Conservation (phyloP, 495 filamentous ascomycete genomes). For the Neurospora intermedia region DNA sequence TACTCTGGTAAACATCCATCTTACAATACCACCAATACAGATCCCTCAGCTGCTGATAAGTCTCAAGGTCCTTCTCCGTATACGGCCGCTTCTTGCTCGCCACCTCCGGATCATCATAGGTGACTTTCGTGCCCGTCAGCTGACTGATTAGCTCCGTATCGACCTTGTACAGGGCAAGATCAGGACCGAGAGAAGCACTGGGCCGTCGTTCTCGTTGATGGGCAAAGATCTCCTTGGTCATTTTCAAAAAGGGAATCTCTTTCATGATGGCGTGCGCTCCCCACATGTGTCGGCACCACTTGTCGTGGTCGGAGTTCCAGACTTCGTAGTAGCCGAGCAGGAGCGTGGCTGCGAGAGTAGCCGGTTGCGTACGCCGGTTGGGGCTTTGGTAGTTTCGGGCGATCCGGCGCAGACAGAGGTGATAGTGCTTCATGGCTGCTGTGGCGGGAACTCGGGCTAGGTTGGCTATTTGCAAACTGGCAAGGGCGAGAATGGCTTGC, state of each 20-base stretch:
- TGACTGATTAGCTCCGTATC: constrained; percentile 27
- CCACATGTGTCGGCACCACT: constrained; percentile 87
- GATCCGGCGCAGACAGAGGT: constrained; percentile 68
- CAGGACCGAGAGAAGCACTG: constrained; percentile 1
- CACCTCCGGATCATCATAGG: constrained; percentile 20
- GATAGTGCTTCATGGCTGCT: constrained; percentile 84
- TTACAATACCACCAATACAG: constrained; percentile 96
- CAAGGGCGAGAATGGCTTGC: constrained; percentile 83
- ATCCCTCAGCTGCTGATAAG: constrained; percentile 71
- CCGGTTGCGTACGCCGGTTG: constrained; percentile 59
- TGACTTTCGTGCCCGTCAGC: constrained; percentile 26
- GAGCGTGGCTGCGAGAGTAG: constrained; percentile 80
- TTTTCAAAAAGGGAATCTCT: constrained; percentile 67
- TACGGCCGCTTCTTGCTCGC: constrained; percentile 22
- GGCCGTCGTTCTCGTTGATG: constrained; percentile 28
- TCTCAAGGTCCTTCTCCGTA: constrained; percentile 62
- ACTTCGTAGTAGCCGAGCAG: constrained; percentile 89
- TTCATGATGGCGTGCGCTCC: constrained; percentile 74
- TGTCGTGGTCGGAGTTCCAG: constrained; percentile 85
- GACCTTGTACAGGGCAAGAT: constrained; percentile 16
- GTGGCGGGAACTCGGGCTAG: constrained; percentile 60
- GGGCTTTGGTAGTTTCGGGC: constrained; percentile 62
- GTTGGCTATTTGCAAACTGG: constrained; percentile 80
- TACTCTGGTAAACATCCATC: constrained; percentile 84
- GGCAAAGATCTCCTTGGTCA: constrained; percentile 57